Evolutionary conservation across 2,329 filamentous ascomycete genomes (phyloP), one percentile per base, ranked within the genome.

Genomic region (Apiospora rasikravindrae): DNA sequence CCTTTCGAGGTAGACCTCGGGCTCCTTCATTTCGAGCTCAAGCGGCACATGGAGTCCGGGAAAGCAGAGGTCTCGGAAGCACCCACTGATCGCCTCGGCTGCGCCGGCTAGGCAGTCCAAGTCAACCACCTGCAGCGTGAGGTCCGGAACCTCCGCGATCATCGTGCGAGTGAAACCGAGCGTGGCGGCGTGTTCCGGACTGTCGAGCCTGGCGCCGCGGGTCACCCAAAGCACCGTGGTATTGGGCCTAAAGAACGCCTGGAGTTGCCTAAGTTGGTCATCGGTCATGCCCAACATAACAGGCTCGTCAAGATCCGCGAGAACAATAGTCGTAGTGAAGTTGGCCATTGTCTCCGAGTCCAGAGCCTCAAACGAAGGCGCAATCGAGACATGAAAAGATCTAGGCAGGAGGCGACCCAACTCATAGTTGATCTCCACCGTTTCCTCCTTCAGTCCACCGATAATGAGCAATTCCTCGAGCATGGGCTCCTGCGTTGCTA

Each of bases 1-100:
- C 2, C 77, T 71, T 49, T 83, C 77, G 1, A 85, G 75, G 53
- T 84, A 79, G 2, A 86, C 77, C 76, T 85, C 84, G 0, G 77
- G 77, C 73, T 85, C 84, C 22, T 76, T 71, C 0, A 75, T 74
- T 79, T 79, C 81, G 1, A 84, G 74, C 1, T 45, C 66, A n/a
- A n/a, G n/a, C n/a, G n/a, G n/a, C n/a, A n/a, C n/a, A n/a, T n/a
- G n/a, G n/a, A n/a, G n/a, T n/a, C n/a, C n/a, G n/a, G n/a, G n/a
- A n/a, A n/a, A 42, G 40, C 61, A 45, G 0, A 81, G 70, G 29
- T 69, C 71, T 8, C 73, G 67, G 61, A 79, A 78, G 11, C 72
- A 71, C 24, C 76, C 67, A 11, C 71, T 67, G 16, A 81, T 75
- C 71, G 72, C 26, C 10, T 71, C 47, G 1, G 44, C 72, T 1